These are phyloP conservation scores for Melastoma candidum DNA, from an alignment of 441 rosid genomes.

Conservation along the genomic window DNA sequence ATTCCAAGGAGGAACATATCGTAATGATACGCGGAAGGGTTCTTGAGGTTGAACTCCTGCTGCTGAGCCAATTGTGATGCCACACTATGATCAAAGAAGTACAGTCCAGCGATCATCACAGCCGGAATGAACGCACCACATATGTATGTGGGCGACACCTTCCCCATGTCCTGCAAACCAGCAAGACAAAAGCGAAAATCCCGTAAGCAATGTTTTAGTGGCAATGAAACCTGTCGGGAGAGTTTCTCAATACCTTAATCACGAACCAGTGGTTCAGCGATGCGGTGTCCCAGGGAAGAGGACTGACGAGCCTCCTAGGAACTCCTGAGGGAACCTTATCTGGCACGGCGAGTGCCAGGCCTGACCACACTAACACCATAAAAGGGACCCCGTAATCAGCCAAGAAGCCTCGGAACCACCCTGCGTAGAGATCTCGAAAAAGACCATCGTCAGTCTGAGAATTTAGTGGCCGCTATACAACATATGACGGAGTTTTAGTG, in stretches of 20 bases:
- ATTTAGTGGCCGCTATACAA: no score
- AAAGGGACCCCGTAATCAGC: slow-evolving; percentile 84
- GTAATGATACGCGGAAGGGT: slow-evolving; percentile 80
- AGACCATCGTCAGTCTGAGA: no score
- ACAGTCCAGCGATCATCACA: slow-evolving; percentile 72
- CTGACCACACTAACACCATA: slow-evolving; percentile 67
- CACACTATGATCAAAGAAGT: slow-evolving; percentile 87
- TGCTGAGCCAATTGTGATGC: slow-evolving; percentile 92
- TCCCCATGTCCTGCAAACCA: slow-evolving; percentile 68
- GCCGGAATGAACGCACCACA: slow-evolving; percentile 72
- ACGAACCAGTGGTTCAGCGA: slow-evolving; percentile 74
- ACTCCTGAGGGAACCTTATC: slow-evolving; percentile 46
- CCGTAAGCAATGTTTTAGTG: background rate
- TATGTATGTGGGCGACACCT: slow-evolving; percentile 50
- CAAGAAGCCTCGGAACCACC: slow-evolving; percentile 57
- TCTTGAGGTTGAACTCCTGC: slow-evolving; percentile 72
- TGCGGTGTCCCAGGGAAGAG: slow-evolving; percentile 62
- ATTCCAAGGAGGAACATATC: slow-evolving; percentile 63
- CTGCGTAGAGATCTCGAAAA: slow-evolving; percentile 17
- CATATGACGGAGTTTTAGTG: no score
- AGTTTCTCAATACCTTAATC: slow-evolving; percentile 33
- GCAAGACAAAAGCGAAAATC: background rate
- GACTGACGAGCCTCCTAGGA: slow-evolving; percentile 63
- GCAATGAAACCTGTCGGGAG: background rate
- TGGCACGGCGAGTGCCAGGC: slow-evolving; percentile 43